Conservation (phyloP, 345 rosid species). For the Heritiera littoralis region DNA sequence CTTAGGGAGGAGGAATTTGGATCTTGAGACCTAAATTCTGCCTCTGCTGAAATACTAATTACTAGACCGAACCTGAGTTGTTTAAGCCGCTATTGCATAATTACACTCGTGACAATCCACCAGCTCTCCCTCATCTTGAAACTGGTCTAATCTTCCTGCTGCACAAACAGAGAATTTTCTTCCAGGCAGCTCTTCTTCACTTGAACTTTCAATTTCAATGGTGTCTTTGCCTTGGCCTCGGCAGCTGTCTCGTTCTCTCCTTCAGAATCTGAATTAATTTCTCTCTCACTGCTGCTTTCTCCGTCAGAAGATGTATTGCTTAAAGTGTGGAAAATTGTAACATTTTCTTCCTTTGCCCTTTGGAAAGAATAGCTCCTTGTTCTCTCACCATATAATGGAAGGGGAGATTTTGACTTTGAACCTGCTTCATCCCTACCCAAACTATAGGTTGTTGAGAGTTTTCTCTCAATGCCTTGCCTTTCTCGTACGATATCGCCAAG, state of each 20-base stretch:
- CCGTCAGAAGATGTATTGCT: constrained; percentile 44
- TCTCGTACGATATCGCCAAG: constrained; percentile 50
- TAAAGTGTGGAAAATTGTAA: constrained; percentile 44
- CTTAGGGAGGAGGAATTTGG: no score
- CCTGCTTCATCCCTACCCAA: constrained; percentile 59
- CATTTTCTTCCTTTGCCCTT: constrained; percentile 45
- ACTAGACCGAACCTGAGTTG: no score
- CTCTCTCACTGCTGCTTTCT: constrained; percentile 31
- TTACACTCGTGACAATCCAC: not conserved
- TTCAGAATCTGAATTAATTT: constrained; percentile 28
- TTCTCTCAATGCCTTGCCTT: constrained; percentile 54
- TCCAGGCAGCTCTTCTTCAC: constrained; percentile 23
- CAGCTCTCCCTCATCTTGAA: constrained; percentile 12
- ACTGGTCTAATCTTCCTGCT: not conserved
- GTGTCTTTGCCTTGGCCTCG: constrained; percentile 32
- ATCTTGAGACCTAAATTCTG: no score
- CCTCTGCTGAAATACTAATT: no score
- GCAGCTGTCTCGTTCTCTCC: constrained; percentile 12
- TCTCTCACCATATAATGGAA: constrained; percentile 53
- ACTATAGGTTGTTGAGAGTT: constrained; percentile 81
- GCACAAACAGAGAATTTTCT: not conserved
- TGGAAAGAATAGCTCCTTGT: constrained; percentile 55
- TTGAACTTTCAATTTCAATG: constrained; percentile 38
- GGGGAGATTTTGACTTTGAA: constrained; percentile 36
- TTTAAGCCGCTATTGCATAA: not conserved